phyloP scores from a whole-genome alignment of 441 rosid genomes.

The Cnidoscolus chayamansa region DNA sequence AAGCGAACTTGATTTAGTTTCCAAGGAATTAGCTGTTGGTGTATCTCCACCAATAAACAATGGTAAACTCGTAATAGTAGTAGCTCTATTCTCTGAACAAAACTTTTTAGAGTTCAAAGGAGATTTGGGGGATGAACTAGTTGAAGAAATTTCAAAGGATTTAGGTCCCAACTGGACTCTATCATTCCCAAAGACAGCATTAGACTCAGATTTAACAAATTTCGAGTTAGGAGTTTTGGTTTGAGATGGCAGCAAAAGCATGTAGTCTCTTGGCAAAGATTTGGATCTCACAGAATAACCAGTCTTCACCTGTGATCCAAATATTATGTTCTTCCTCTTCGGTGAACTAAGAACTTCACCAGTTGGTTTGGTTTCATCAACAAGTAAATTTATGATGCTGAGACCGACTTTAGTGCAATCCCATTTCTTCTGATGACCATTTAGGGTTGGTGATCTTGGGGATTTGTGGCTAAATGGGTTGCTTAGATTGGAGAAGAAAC shows the following conservation, averaged over 20 bases:
- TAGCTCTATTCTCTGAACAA: constrained; percentile 27
- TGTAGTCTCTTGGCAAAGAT: constrained; percentile 45
- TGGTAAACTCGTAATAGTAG: constrained; percentile 27
- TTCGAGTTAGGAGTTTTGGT: constrained; percentile 16
- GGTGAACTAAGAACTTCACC: constrained; percentile 32
- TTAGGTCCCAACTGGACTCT: constrained; percentile 21
- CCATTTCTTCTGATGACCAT: constrained; percentile 34
- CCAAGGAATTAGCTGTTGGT: constrained; percentile 21
- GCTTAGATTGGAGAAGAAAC: constrained; percentile 38
- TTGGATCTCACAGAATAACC: constrained; percentile 31
- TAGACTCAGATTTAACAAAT: constrained; percentile 11
- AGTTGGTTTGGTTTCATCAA: constrained; percentile 25
- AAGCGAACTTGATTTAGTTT: constrained; percentile 34
- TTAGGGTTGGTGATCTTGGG: constrained; percentile 26
- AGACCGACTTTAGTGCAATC: constrained; percentile 52
- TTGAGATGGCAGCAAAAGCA: constrained; percentile 26
- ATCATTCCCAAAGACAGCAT: constrained; percentile 14
- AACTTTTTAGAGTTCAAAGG: constrained; percentile 27
- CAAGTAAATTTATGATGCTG: constrained; percentile 47
- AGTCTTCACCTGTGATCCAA: constrained; percentile 52
- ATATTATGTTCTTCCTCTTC: constrained; percentile 43
- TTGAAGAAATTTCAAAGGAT: constrained; percentile 18
- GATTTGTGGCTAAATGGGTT: constrained; percentile 40
- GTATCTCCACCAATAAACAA: constrained; percentile 20
- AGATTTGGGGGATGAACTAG: constrained; percentile 20